Conservation (phyloP, 208 protist genomes). For the Leptomonas pyrrhocoris region DNA sequence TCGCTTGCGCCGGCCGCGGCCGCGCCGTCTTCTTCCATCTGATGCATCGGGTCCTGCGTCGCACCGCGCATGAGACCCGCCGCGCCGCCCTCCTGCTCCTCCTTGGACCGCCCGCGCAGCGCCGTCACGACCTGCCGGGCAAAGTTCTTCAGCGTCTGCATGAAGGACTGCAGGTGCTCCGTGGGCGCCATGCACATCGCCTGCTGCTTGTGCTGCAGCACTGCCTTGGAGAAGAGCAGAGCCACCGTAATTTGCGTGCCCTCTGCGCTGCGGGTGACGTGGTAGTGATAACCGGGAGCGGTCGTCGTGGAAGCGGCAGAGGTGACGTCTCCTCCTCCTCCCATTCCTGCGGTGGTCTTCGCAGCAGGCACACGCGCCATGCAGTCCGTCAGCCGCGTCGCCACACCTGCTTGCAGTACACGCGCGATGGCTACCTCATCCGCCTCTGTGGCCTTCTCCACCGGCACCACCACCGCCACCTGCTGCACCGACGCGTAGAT, state of each 20-base stretch:
- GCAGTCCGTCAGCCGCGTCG: conserved; percentile 68
- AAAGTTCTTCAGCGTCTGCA: conserved; percentile 58
- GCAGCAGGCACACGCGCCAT: conserved; percentile 37
- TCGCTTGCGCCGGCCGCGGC: conserved; percentile 12
- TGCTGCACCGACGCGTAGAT: conserved; percentile 95
- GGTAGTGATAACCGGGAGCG: conserved; percentile 58
- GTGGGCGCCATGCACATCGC: conserved; percentile 77
- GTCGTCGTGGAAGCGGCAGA: conserved; percentile 3
- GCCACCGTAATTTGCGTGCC: conserved; percentile 61
- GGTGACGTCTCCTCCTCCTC: no score
- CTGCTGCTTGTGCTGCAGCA: conserved; percentile 47
- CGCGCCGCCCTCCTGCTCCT: conserved; percentile 33
- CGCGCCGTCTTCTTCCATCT: conserved; percentile 32
- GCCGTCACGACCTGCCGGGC: conserved; percentile 54
- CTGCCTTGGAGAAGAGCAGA: conserved; percentile 76
- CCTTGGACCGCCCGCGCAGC: conserved; percentile 51
- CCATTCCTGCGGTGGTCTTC: background rate
- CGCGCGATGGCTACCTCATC: conserved; percentile 72
- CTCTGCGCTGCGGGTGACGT: conserved; percentile 53
- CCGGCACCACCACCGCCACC: conserved; percentile 85
- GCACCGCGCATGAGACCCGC: conserved; percentile 18
- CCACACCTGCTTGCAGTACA: conserved; percentile 64
- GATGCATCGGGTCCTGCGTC: conserved; percentile 28
- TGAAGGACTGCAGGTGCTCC: conserved; percentile 76
- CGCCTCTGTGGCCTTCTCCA: conserved; percentile 53